Conservation (phyloP, 2,329 filamentous ascomycete genomes). For the Zarea fungicola region DNA sequence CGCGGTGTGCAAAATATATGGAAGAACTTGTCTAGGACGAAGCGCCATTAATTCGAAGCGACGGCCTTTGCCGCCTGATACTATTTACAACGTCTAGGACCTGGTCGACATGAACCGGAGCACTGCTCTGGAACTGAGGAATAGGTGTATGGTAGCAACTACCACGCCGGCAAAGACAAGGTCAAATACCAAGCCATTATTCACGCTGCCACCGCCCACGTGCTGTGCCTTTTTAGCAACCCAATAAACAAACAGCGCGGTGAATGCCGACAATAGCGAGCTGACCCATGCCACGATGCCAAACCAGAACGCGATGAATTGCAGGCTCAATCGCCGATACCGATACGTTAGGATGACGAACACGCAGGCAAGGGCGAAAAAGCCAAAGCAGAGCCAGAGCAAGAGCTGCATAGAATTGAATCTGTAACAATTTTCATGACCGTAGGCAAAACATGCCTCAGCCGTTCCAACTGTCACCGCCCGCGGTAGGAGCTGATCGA, state of each 20-base stretch:
- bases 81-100: background rate
- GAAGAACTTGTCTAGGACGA: background rate
- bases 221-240: background rate
- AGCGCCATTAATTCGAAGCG: background rate
- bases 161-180: background rate
- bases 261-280: background rate
- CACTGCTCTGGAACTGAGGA: background rate
- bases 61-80: background rate
- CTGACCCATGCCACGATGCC: background rate
- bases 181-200: background rate
- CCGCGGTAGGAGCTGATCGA: background rate
- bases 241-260: background rate
- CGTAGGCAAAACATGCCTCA: background rate
- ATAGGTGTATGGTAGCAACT: background rate
- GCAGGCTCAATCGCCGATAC: background rate
- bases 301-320: background rate
- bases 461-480: background rate
- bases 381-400: background rate
- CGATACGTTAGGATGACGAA: slow-evolving; percentile 19
- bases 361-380: slow-evolving; percentile 31
- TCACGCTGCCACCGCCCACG: background rate
- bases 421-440: background rate
- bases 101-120: background rate
- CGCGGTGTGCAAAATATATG: background rate
- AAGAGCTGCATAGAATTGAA: background rate